Evolutionary conservation across 306 rosid genomes (phyloP), one percentile per base, ranked within the genome.

Genomic region (Castanea mollissima): DNA sequence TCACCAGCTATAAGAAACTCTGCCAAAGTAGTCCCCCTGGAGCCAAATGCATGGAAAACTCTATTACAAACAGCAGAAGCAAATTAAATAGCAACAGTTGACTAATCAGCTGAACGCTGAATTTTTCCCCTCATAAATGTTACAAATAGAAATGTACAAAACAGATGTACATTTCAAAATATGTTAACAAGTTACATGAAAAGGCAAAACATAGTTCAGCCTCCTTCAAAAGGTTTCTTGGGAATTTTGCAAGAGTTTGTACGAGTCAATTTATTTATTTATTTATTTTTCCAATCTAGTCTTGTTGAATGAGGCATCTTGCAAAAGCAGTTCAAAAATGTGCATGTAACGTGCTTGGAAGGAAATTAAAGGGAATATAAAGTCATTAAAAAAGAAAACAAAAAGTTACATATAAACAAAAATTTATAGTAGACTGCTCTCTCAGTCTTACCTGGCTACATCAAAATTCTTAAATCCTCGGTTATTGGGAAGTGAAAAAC

Each of bases 401-500:
- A 10, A 4, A 59, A 68, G 54, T 19, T 1, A 19, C 16, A 34
- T 7, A 29, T 6, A 13, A 14, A 64, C n/a, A 65, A 31, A 31
- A 21, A 59, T 11, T 12, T 25, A 12, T 60, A 12, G 67, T 27
- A 31, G 41, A 29, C 44, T 63, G n/a, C 69, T 14, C 7, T 15
- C 38, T 62, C 31, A 5, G n/a, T 29, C 27, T 49, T 79, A 80
- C 83, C 83, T 80, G 79, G 41, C 63, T 57, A 34, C 1, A 57
- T 79, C 77, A 79, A 21, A 74, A 7, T 71, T 74, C 69, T 72
- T 34, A 62, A 72, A 72, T 19, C 77, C 77, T 41, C 51, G 46
- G 5, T 16, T 74, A 18, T 34, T 23, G 59, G 79, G 55, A 74
- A 41, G 71, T 49, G 15, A 9, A 18, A n/a, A 20, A 23, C 34